Evolutionary conservation across 78 protist species (phyloP).

Genomic region (Chrysochromulina parva): DNA sequence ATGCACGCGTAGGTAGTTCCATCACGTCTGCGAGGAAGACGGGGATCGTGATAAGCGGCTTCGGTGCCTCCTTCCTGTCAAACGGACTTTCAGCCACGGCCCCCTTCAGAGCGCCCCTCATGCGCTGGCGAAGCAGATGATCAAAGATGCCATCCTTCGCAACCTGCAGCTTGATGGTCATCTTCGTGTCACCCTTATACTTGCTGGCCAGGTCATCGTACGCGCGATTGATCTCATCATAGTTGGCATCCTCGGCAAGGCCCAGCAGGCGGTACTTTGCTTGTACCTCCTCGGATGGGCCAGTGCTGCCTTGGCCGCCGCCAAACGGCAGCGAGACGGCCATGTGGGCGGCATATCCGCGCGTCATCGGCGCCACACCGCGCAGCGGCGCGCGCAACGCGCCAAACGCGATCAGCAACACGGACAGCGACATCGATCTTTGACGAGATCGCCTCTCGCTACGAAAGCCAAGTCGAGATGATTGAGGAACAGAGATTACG

Average conservation of each 20-base stretch:
- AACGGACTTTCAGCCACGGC: background rate
- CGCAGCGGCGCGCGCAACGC: too few species aligned
- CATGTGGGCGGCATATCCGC: too few species aligned
- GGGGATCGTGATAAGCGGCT: conserved; percentile 5
- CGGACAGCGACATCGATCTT: too few species aligned
- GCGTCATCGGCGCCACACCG: too few species aligned
- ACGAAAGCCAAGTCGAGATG: too few species aligned
- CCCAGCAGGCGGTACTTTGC: background rate
- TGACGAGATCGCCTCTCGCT: too few species aligned
- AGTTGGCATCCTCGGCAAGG: background rate
- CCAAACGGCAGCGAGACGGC: too few species aligned
- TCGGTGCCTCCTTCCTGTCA: background rate
- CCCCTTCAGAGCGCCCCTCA: background rate
- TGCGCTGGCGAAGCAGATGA: background rate
- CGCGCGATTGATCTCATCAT: background rate
- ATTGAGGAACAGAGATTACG: too few species aligned
- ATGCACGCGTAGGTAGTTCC: background rate
- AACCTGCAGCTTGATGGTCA: background rate
- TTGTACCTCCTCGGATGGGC: background rate
- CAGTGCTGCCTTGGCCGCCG: background rate
- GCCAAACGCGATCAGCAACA: too few species aligned
- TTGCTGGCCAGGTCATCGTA: background rate
- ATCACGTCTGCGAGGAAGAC: background rate
- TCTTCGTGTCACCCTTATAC: background rate
- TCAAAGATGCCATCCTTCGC: background rate